Evolutionary conservation across 495 filamentous ascomycete genomes (phyloP), one percentile per base, ranked within the genome.

Genomic region (Physcia stellaris): DNA sequence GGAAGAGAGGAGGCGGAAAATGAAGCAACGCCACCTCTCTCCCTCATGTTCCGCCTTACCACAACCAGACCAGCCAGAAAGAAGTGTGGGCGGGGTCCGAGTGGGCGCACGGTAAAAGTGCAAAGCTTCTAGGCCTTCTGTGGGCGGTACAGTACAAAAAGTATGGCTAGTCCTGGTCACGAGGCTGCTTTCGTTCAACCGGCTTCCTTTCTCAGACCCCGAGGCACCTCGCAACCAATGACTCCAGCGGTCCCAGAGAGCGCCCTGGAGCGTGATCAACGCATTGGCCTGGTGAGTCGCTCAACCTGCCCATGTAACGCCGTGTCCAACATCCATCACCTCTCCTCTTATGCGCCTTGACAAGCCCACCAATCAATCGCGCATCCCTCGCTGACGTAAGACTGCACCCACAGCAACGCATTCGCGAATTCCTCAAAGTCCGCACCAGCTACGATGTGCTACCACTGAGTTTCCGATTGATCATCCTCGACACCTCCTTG

Each of bases 391-490:
- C 33, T 21, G 11, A 20, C 28, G 5, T 20, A 13, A 36, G 13
- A n/a, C 13, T 38, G 17, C 10, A 16, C 20, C 27, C 37, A 36
- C 59, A 95, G 86, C 74, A 75, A 64, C 78, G 80, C 40, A 83
- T 99, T 54, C 80, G 90, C 58, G 84, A 94, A 49, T 99, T 99
- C 65, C 73, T 99, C 50, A 94, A 88, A 59, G 82, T 93, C 45
- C 80, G 90, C 46, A 95, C 80, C 24, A 94, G 86, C 54, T 96
- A 99, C 68, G 90, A 99, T 62, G 92, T 99, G 45, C 74, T 99
- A 17, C 90, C 90, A n/a, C 75, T 99, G 34, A 94, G 86, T 42
- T 99, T 90, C 61, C 80, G 90, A 40, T 77, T 99, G 37, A 87
- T 99, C 53, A 75, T 96, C 37, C 83, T 99, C 57, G 90, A 96